phyloP scores from a whole-genome alignment of 768 basidiomycete genomes.

The Lactifluus hygrophoroides region DNA sequence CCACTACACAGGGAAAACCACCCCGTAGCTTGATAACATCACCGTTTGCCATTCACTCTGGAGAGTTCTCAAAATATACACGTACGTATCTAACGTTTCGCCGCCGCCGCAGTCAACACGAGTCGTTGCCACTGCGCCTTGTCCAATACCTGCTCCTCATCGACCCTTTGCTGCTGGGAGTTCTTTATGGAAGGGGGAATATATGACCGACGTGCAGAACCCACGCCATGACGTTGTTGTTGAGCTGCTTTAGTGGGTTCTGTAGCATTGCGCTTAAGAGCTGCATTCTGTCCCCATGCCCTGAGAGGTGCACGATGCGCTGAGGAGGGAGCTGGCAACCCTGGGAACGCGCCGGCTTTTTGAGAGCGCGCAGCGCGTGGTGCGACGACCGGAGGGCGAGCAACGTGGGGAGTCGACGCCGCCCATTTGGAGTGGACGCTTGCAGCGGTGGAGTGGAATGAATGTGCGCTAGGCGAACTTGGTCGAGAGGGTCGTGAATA shows the following conservation, averaged over 20 bases:
- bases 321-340: not conserved
- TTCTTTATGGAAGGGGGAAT: not conserved
- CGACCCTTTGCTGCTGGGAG: not conserved
- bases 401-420: not conserved
- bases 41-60: not conserved
- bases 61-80: not conserved
- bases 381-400: not conserved
- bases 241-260: not conserved
- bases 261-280: not conserved
- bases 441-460: slow-evolving; percentile 2
- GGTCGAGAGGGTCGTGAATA: not conserved
- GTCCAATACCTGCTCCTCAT: slow-evolving; percentile 3
- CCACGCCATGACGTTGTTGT: not conserved
- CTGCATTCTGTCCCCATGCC: not conserved
- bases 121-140: slow-evolving; percentile 8
- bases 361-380: not conserved
- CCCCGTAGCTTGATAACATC: not conserved
- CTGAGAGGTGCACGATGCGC: not conserved
- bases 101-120: slow-evolving; percentile 4
- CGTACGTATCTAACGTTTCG: not conserved
- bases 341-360: not conserved
- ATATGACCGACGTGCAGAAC: not conserved
- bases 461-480: not conserved
- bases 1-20: not conserved
- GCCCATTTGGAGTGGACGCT: slow-evolving; percentile 12